Percentiles rank a stretch among this genome's conserved stretches.
These are phyloP conservation scores for Zygoascus bituminiphila DNA, from an alignment of 805 yeast species.

Conservation along the genomic window DNA sequence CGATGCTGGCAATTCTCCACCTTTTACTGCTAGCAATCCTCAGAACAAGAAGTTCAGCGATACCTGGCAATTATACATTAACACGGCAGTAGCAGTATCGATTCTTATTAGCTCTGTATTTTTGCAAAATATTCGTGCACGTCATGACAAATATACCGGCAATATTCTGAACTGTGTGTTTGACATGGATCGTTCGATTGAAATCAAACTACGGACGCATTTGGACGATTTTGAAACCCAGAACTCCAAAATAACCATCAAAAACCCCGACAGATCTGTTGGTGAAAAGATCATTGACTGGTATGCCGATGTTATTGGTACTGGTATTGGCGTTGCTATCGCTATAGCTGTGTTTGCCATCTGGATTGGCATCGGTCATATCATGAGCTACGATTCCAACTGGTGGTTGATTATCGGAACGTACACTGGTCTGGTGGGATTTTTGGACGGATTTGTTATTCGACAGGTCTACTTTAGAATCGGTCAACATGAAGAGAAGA, in stretches of 20 bases:
- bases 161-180: neutral
- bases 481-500: conserved; percentile 9
- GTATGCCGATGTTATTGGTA: conserved; percentile 38
- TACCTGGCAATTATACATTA: neutral
- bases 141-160: neutral
- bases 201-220: neutral
- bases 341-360: conserved; percentile 29
- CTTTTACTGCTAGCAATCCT: neutral
- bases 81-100: neutral
- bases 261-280: neutral
- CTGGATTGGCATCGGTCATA: conserved; percentile 34
- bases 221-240: neutral
- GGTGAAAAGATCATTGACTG: conserved; percentile 24
- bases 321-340: conserved; percentile 34
- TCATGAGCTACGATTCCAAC: conserved; percentile 32
- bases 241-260: neutral
- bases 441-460: conserved; percentile 36
- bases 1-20: neutral
- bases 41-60: neutral
- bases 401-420: conserved; percentile 44
- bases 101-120: neutral
- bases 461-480: conserved; percentile 32
- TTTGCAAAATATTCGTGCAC: neutral
- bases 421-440: conserved; percentile 38
- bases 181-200: neutral